These are phyloP conservation scores for Lasiodiplodia sp. DNA, from an alignment of 2,329 filamentous ascomycete genomes.

Conservation along the genomic window DNA sequence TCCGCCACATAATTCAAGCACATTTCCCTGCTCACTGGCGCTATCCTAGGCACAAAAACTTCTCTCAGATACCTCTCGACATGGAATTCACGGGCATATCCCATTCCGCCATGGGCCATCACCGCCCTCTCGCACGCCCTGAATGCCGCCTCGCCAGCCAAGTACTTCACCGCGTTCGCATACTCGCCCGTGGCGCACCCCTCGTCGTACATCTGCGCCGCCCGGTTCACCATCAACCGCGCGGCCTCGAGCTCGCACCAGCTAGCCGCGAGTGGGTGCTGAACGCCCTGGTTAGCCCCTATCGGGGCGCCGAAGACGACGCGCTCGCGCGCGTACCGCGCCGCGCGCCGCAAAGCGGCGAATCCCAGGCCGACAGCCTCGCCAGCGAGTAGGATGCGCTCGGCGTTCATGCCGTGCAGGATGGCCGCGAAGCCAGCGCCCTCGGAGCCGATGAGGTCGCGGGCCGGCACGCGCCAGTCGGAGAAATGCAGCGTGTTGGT, in stretches of 20 bases:
- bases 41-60: slow-evolving; percentile 65
- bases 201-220: slow-evolving; percentile 66
- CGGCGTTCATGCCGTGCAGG: slow-evolving; percentile 59
- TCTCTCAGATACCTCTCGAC: slow-evolving; percentile 68
- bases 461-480: slow-evolving; percentile 70
- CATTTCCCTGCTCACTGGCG: slow-evolving; percentile 72
- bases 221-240: slow-evolving; percentile 67
- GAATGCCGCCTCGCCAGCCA: slow-evolving; percentile 67
- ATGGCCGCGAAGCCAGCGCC: slow-evolving; percentile 79
- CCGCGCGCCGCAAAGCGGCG: slow-evolving; percentile 56
- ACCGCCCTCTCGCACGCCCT: slow-evolving; percentile 64
- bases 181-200: slow-evolving; percentile 60
- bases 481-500: slow-evolving; percentile 91
- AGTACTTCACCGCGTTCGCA: slow-evolving; percentile 64
- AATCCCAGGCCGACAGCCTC: slow-evolving; percentile 84
- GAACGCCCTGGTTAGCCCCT: slow-evolving; percentile 66
- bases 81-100: slow-evolving; percentile 69
- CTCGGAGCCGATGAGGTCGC: slow-evolving; percentile 73
- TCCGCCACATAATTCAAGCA: slow-evolving; percentile 77
- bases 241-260: slow-evolving; percentile 69
- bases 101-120: slow-evolving; percentile 67
- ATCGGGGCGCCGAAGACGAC: slow-evolving; percentile 65
- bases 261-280: slow-evolving; percentile 65
- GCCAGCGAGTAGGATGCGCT: slow-evolving; percentile 65
- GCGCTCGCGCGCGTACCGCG: slow-evolving; percentile 57